Percentiles rank a stretch among this genome's conserved stretches.
Conservation (phyloP, 2,329 filamentous ascomycete genomes). For the Mariannaea sp. region DNA sequence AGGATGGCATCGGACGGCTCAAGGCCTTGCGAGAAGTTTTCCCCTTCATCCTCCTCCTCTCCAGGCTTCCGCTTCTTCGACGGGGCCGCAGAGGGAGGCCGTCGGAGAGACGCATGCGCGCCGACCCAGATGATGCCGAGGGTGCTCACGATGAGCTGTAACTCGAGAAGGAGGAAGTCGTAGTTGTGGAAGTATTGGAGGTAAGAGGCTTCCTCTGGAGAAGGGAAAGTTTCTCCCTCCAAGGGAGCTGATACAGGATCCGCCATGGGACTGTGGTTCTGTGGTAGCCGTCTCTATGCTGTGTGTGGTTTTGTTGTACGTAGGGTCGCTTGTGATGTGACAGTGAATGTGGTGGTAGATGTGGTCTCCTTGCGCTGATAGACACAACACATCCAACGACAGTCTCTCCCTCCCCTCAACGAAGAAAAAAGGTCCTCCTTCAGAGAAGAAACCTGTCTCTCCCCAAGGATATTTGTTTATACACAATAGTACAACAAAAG, state of each 20-base stretch:
- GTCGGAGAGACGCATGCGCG: conserved; percentile 81
- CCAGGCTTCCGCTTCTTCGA: conserved; percentile 52
- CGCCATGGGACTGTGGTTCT: neutral
- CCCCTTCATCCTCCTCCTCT: conserved; percentile 54
- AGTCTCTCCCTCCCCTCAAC: no score
- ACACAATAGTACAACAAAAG: no score
- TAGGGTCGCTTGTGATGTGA: no score
- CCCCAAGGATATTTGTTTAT: no score
- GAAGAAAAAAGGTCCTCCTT: no score
- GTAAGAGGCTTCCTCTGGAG: conserved; percentile 21
- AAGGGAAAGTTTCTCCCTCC: neutral
- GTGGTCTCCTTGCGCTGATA: no score
- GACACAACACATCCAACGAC: no score
- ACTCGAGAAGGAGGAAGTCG: conserved; percentile 52
- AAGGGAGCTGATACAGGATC: neutral
- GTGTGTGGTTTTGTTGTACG: no score
- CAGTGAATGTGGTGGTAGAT: no score
- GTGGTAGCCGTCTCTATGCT: neutral
- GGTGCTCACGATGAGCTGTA: conserved; percentile 64
- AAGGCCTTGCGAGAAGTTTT: conserved; percentile 57
- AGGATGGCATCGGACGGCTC: conserved; percentile 78
- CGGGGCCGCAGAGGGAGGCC: conserved; percentile 78
- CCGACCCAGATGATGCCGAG: conserved; percentile 84
- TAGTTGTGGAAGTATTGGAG: conserved; percentile 41
- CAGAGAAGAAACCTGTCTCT: no score